Evolutionary conservation across 371 early-diverging fungal genomes (phyloP), one percentile per base, ranked within the genome.

Genomic region (Caulochytrium protostelioides): DNA sequence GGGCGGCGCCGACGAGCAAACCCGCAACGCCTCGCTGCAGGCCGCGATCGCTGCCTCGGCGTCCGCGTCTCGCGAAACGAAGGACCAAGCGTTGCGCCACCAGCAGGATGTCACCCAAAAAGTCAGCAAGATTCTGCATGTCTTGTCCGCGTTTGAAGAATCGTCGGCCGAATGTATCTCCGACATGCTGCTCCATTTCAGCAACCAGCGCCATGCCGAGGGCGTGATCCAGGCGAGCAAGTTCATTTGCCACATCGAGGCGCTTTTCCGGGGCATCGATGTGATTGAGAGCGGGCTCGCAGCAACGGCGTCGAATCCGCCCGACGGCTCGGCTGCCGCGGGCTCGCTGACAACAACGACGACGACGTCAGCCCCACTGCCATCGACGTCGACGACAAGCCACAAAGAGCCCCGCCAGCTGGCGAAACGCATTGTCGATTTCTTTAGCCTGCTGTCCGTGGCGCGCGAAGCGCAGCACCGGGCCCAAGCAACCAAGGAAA

Each of bases 81-180:
- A n/a, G n/a, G n/a, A n/a, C n/a, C n/a, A n/a, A n/a, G n/a, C n/a
- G n/a, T n/a, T n/a, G n/a, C n/a, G n/a, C 13, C 44, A 52, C n/a
- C 76, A 77, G 41, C 49, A 57, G 9, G 46, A 46, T 6, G 75
- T 68, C 54, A 80, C 84, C 42, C 83, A 89, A 41, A 81, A 83
- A 47, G 84, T 84, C 8, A 78, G 74, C 39, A 67, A 78, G 34
- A 87, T 95, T 36, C 79, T 89, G 72, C 74, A 79, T 3, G 81
- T 89, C 0, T 64, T 92, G 18, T 82, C 85, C 3, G 80, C 79
- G 4, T 95, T 89, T 58, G 95, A 92, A 61, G 94, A 92, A 46
- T 84, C 89, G 6, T 75, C 89, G 3, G 91, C 94, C 15, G 83
- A 85, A 6, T 90, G 87, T 54, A 92, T 95, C 36, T 86, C 87